Percentiles rank a stretch among this genome's conserved stretches.
Evolutionary conservation across 495 filamentous ascomycete genomes (phyloP).

Genomic region (Penicillium nucicola): DNA sequence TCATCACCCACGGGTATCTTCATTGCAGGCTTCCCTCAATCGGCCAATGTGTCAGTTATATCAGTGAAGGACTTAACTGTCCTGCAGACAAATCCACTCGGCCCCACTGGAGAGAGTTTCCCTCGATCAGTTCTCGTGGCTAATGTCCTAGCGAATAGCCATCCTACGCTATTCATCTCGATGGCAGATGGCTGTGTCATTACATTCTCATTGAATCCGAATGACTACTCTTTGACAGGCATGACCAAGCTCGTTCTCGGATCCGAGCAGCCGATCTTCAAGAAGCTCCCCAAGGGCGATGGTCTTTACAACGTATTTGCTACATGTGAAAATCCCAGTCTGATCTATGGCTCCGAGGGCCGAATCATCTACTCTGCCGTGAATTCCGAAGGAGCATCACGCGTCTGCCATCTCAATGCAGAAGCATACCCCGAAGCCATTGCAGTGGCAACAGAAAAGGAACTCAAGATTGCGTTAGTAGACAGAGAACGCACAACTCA

Average conservation of each 20-base stretch:
- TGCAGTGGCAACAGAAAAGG: slow-evolving; percentile 69
- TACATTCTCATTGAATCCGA: slow-evolving; percentile 70
- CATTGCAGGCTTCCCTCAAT: slow-evolving; percentile 82
- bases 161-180: slow-evolving; percentile 82
- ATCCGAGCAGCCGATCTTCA: slow-evolving; percentile 76
- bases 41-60: slow-evolving; percentile 69
- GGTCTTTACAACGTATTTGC: slow-evolving; percentile 81
- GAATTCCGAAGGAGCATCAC: slow-evolving; percentile 82
- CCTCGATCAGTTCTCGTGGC: slow-evolving; percentile 80
- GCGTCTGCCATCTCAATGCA: slow-evolving; percentile 76
- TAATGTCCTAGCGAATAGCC: slow-evolving; percentile 58
- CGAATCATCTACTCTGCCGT: slow-evolving; percentile 91
- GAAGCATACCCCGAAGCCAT: slow-evolving; percentile 78
- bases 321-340: slow-evolving; percentile 86
- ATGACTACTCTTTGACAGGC: slow-evolving; percentile 56
- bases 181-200: slow-evolving; percentile 93
- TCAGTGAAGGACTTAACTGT: slow-evolving; percentile 59
- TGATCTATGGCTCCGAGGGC: slow-evolving; percentile 87
- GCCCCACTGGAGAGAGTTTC: slow-evolving; percentile 60
- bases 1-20: slow-evolving; percentile 48
- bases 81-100: slow-evolving; percentile 58
- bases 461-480: slow-evolving; percentile 77
- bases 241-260: slow-evolving; percentile 84
- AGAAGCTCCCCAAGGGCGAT: slow-evolving; percentile 64
- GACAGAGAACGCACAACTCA: slow-evolving; percentile 86